Base-by-base conservation (phyloP, 2,329 filamentous ascomycete species). In the Emergomyces pasteurianus region DNA sequence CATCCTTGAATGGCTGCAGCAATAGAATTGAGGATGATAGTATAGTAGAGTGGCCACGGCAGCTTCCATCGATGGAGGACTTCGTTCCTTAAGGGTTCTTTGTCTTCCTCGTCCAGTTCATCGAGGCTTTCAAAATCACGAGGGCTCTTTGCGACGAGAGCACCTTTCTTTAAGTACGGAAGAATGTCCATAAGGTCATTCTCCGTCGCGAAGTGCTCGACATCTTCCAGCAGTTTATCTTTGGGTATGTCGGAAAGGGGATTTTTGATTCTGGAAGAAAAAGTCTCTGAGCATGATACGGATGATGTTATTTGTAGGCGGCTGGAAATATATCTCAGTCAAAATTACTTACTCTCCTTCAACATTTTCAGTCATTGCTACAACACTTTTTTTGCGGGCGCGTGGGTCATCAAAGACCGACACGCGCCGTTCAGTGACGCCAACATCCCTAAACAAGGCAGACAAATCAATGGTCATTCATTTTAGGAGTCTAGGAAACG, bases 141-240 rank as follows among this genome's bases (percentile, higher is more conserved):
- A 0, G 87, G 87, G 65, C 86, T 83, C 70, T 89, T 87, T 2
- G 89, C 89, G 21, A 91, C 81, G 12, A 92, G 78, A 3, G 88
- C 89, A 40, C 87, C 89, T 28, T 64, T 69, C 43, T 64, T 54
- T 12, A 69, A 55, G 12, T 66, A 53, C 14, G 63, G 65, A 2
- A 83, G 74, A 64, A 86, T 80, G 58, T 87, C 82, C 1, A 75
- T 73, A 36, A 92, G 77, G 31, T 80, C 79, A 65, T 87, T 82
- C 57, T 80, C 74, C n/a, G 77, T 75, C 46, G 85, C 86, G 67
- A 67, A 73, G 34, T 66, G 58, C 38, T 70, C 68, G 43, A 72
- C 71, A 60, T 73, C 70, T 50, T 64, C 61, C 6, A 72, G 63
- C 16, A 73, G 62, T 46, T 68, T 66, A 2, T 67, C 66, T 57